Evolutionary conservation across 768 basidiomycete species (phyloP), one percentile per base, ranked within the genome.

Genomic region (Termitomyces heimii): DNA sequence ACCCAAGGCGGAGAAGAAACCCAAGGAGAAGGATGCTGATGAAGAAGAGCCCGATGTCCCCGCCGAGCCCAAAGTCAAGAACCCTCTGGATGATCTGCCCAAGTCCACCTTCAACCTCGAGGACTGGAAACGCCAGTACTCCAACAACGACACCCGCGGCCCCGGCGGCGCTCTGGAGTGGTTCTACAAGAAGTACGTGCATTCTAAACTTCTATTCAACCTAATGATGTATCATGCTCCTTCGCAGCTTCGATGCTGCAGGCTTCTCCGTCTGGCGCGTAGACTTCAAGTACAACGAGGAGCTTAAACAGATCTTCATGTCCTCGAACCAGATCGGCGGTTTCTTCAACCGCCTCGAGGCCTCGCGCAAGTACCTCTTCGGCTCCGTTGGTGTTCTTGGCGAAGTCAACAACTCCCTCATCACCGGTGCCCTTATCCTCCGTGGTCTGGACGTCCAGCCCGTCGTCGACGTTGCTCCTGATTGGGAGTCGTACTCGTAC

Each of bases 281-380:
- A 55, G 91, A 93, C 77, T 99, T 92, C 87, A 97, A 96, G 79
- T 98, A 96, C 85, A 91, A 91, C 75, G 79, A 86, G 22, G 95
- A 97, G 73, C 85, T 98, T 61, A 94, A 94, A 22, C 84, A 86
- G 72, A 82, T 82, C 53, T 98, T 92, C 83, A 98, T 93, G 94
- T 94, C 92, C 58, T 82, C 85, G 60, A 98, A 98, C 82, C 91
- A 89, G 73, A 84, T 97, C 67, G 84, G 84, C 58, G 96, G 96
- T 18, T 94, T 96, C 86, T 98, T 95, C 84, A 92, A 95, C 82
- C 92, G 97, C 57, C 85, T 99, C 9, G 97, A 98, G 77, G 97
- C 85, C 10, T 94, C 94, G 24, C 88, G 96, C 73, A 96, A 97
- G 74, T 96, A 97, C 80, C 82, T 95, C 62, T 97, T 98, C 72